A percentile compares a stretch with the other conserved stretches of the same genome.
Conservation (phyloP, 1,284 basidiomycete genomes). For the Vanrija humicola region DNA sequence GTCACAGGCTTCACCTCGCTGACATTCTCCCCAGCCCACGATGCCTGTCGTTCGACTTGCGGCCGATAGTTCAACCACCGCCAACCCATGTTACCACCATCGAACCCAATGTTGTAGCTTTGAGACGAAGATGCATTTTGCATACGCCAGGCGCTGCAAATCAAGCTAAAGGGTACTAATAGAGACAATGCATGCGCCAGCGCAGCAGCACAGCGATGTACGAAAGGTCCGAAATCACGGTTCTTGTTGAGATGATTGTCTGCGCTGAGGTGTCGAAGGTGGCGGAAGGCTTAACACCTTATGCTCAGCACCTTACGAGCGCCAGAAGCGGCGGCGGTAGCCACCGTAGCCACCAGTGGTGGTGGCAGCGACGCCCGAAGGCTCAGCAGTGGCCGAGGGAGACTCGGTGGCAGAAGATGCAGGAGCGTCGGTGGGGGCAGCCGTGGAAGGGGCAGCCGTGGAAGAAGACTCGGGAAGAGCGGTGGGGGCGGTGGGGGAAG, state of each 20-base stretch:
- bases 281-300: neutral
- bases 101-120: neutral
- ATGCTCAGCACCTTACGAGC: neutral
- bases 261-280: neutral
- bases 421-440: neutral
- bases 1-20: neutral
- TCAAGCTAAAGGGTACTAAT: no score
- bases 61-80: slow-evolving; percentile 18
- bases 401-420: neutral
- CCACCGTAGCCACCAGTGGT: neutral
- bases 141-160: no score
- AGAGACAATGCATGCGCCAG: no score
- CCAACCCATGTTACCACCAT: neutral
- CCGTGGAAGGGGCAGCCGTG: neutral
- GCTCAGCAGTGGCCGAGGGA: neutral
- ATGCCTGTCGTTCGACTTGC: slow-evolving; percentile 36
- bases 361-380: neutral
- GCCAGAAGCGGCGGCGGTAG: neutral
- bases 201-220: no score
- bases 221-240: no score
- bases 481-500: neutral
- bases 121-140: neutral
- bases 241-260: neutral
- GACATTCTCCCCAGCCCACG: slow-evolving; percentile 22
- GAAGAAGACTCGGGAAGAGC: neutral